Conservation (phyloP, 441 rosid genomes). For the Pelargonium citronellum region DNA sequence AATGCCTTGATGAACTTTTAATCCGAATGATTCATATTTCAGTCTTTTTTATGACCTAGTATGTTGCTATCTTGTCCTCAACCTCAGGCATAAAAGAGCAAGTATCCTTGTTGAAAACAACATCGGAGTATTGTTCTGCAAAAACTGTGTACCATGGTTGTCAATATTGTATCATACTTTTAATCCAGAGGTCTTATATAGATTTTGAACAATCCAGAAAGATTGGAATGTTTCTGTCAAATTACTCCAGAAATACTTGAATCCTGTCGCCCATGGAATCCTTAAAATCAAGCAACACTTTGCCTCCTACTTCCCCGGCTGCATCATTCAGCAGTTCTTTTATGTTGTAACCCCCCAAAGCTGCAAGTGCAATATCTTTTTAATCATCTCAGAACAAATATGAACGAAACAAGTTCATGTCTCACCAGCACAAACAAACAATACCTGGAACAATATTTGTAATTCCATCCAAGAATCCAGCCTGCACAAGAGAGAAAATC, state of each 20-base stretch:
- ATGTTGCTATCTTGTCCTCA: no score
- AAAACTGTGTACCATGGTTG: no score
- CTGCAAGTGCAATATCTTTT: constrained; percentile 27
- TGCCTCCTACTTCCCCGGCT: constrained; percentile 73
- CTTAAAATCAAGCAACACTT: constrained; percentile 64
- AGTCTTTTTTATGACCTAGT: no score
- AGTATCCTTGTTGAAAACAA: not conserved
- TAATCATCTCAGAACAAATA: not conserved
- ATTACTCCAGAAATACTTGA: constrained; percentile 74
- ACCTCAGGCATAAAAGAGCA: not conserved
- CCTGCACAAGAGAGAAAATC: constrained; percentile 34
- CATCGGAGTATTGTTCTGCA: no score
- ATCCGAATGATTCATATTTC: no score
- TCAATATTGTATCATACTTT: no score
- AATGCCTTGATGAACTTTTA: no score
- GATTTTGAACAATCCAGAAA: no score
- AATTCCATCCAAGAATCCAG: constrained; percentile 82
- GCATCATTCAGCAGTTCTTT: constrained; percentile 73
- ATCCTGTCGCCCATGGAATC: constrained; percentile 80
- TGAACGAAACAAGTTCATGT: not conserved
- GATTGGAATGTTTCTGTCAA: not conserved
- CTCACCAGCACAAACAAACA: not conserved
- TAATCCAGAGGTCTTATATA: no score
- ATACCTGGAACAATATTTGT: constrained; percentile 86
- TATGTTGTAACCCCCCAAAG: constrained; percentile 77